These are phyloP conservation scores for Tardiomyces depauwii DNA, from an alignment of 1,139 yeast genomes.

Conservation along the genomic window DNA sequence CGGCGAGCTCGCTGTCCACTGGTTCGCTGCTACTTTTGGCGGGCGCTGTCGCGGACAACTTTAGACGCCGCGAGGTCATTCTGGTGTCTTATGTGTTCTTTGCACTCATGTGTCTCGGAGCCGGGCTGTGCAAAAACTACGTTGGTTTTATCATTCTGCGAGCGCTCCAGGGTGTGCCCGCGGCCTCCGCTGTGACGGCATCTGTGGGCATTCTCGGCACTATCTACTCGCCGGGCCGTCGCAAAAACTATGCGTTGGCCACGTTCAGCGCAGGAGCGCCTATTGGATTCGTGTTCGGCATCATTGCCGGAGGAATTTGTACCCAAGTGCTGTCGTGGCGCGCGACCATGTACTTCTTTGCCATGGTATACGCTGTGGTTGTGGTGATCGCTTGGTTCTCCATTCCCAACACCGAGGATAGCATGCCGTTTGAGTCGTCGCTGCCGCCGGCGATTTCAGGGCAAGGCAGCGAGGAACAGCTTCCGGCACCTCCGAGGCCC, in stretches of 20 bases:
- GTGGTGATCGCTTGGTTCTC: slow-evolving; percentile 20
- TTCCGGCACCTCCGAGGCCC: slow-evolving; percentile 5
- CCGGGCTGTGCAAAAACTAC: slow-evolving; percentile 31
- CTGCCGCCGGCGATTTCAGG: slow-evolving; percentile 5
- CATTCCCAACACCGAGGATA: slow-evolving; percentile 23
- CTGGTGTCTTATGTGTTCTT: slow-evolving; percentile 24
- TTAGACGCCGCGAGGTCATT: slow-evolving; percentile 32
- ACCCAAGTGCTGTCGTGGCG: slow-evolving; percentile 30
- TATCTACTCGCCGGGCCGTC: slow-evolving; percentile 26
- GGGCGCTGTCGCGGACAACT: slow-evolving; percentile 35
- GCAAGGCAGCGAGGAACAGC: too few species aligned
- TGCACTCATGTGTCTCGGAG: slow-evolving; percentile 27
- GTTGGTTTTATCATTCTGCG: slow-evolving; percentile 29
- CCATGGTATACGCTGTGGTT: slow-evolving; percentile 26
- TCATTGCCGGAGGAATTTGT: slow-evolving; percentile 33
- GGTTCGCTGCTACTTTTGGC: slow-evolving; percentile 32
- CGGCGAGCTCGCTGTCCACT: slow-evolving; percentile 31
- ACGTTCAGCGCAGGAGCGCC: slow-evolving; percentile 38
- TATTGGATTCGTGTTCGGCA: slow-evolving; percentile 32
- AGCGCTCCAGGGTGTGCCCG: slow-evolving; percentile 32
- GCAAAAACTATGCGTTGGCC: slow-evolving; percentile 34
- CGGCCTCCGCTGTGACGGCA: slow-evolving; percentile 34
- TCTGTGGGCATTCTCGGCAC: slow-evolving; percentile 35
- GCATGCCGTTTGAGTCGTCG: background rate
- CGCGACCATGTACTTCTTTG: slow-evolving; percentile 29